Conservation (phyloP, 208 protist genomes). For the Crithidia acanthocephali region DNA sequence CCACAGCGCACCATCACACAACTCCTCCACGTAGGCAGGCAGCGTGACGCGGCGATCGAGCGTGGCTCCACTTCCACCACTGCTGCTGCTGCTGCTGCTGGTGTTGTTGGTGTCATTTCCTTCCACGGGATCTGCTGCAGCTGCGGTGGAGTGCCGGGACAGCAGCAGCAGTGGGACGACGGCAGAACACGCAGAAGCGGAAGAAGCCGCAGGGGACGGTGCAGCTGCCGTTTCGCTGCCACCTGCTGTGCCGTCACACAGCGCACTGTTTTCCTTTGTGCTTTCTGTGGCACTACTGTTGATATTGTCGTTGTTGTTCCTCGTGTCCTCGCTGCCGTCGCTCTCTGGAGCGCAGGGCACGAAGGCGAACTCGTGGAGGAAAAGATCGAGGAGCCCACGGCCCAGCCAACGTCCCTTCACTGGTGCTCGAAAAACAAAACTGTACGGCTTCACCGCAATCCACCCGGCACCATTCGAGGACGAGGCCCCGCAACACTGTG, state of each 20-base stretch:
- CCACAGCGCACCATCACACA: slow-evolving; percentile 60
- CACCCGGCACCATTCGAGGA: slow-evolving; percentile 5
- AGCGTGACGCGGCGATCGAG: slow-evolving; percentile 55
- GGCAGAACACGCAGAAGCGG: background rate
- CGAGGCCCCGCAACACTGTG: slow-evolving; percentile 7
- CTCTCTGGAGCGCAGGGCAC: slow-evolving; percentile 24
- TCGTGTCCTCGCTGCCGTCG: no score
- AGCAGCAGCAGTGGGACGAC: slow-evolving; percentile 3
- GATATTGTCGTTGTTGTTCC: slow-evolving; percentile 11
- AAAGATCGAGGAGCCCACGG: slow-evolving; percentile 76
- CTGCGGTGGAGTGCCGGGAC: no score
- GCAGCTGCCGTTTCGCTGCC: background rate
- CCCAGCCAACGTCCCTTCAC: slow-evolving; percentile 95
- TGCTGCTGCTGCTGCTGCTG: no score
- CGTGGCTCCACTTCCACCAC: slow-evolving; percentile 8
- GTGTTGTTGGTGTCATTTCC: background rate
- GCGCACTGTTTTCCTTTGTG: background rate
- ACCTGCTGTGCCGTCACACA: background rate
- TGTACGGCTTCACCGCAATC: slow-evolving; percentile 87
- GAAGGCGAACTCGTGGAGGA: slow-evolving; percentile 89
- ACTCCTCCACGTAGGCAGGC: slow-evolving; percentile 75
- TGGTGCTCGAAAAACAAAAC: slow-evolving; percentile 74
- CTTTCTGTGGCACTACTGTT: background rate
- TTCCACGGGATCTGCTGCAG: background rate
- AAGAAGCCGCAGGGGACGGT: no score